Evolutionary conservation across 2,329 filamentous ascomycete genomes (phyloP).

Genomic region (Ceratocystis cacaofunesta): DNA sequence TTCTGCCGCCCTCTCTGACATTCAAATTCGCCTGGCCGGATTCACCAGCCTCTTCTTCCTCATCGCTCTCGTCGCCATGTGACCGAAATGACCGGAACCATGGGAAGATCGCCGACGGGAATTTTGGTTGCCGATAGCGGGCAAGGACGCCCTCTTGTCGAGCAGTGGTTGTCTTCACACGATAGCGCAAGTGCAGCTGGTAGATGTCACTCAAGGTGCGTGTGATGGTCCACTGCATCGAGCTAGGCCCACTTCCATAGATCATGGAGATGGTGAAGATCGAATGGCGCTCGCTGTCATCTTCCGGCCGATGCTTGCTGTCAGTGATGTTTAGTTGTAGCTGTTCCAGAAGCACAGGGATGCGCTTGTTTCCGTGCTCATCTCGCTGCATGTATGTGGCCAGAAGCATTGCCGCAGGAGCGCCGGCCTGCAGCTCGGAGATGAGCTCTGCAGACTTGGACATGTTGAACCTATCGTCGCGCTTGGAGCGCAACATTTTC

Average conservation of each 20-base stretch:
- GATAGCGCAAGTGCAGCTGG: slow-evolving; percentile 88
- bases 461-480: slow-evolving; percentile 79
- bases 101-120: slow-evolving; percentile 77
- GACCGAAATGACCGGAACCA: slow-evolving; percentile 72
- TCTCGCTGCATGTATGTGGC: slow-evolving; percentile 97
- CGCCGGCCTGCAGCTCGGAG: slow-evolving; percentile 83
- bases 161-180: slow-evolving; percentile 59
- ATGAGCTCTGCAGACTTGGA: slow-evolving; percentile 92
- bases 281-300: slow-evolving; percentile 54
- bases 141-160: slow-evolving; percentile 27
- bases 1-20: not conserved
- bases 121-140: slow-evolving; percentile 65
- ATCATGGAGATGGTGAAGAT: slow-evolving; percentile 86
- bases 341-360: slow-evolving; percentile 89
- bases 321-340: slow-evolving; percentile 78
- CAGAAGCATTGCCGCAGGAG: slow-evolving; percentile 82
- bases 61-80: slow-evolving; percentile 65
- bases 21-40: not conserved
- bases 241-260: slow-evolving; percentile 85
- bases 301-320: slow-evolving; percentile 53
- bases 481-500: slow-evolving; percentile 63
- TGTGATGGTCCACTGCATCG: slow-evolving; percentile 93
- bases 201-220: slow-evolving; percentile 79
- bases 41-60: slow-evolving; percentile 41
- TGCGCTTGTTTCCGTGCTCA: slow-evolving; percentile 86